Evolutionary conservation across 164 flowering plant genomes (phyloP), one percentile per base, ranked within the genome.

Genomic region (Umbilicus rupestris): DNA sequence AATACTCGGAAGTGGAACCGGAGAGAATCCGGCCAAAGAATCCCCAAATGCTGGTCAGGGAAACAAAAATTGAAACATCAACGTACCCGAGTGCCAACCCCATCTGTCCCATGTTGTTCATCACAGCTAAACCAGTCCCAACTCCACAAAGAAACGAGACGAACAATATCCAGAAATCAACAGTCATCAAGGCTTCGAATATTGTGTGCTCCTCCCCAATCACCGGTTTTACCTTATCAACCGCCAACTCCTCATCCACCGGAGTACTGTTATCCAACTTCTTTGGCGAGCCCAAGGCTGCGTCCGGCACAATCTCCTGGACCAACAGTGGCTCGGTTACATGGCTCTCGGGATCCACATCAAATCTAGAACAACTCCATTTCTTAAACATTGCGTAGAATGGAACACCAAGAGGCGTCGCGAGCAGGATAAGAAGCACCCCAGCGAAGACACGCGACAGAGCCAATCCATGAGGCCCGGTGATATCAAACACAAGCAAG

Each of bases 31-130:
- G 84, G 5, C 98, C 96, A 57, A 92, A 89, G 29, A 92, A 89
- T 1, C 98, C 98, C 78, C 82, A 87, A 29, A 92, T 88, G 68
- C 98, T 92, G 0, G 75, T 86, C 19, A 92, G 72, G 1, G 96
- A 92, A 1, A 90, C 92, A 64, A 90, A 90, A 0, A 87, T 84
- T 46, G 96, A 88, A 0, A 92, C 96, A 60, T 92, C 96, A 20
- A 68, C 70, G 72, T 87, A 84, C 3, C 98, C 96, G 15, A 92
- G 86, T 1, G 98, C 91, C 41, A 82, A 63, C 1, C 95, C 98
- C 71, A 92, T 92, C 78, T 92, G 98, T 0, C 90, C 96, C 89
- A 90, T 72, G 41, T 90, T 92, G 70, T 92, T 92, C 93, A 85
- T 85, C 66, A 90, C 98, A 0, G 95, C 81, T 78, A 92, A 66